Evolutionary conservation across 805 yeast genomes (phyloP).

Genomic region (Yarrowia sp.): DNA sequence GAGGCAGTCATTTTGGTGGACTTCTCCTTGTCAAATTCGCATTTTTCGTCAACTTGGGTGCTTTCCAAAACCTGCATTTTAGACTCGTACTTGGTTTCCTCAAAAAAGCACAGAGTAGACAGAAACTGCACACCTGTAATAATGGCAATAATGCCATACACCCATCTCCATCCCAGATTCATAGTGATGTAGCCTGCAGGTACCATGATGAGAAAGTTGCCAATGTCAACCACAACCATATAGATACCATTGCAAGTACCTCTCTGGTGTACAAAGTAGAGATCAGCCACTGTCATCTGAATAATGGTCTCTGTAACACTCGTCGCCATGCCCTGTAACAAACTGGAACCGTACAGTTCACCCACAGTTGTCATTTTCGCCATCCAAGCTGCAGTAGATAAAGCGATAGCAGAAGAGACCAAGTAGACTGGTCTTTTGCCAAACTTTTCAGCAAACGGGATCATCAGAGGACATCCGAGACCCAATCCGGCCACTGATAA

Average conservation of each 20-base stretch:
- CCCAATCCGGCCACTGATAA: slow-evolving; percentile 27
- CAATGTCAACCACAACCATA: slow-evolving; percentile 32
- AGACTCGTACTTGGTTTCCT: slow-evolving; percentile 30
- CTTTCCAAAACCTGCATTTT: neutral
- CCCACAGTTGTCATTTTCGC: slow-evolving; percentile 27
- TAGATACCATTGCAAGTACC: slow-evolving; percentile 33
- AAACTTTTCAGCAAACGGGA: slow-evolving; percentile 28
- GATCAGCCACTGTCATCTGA: slow-evolving; percentile 32
- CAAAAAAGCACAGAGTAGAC: slow-evolving; percentile 29
- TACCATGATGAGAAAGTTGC: slow-evolving; percentile 32
- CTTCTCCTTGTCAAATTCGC: neutral
- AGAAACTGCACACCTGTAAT: slow-evolving; percentile 29
- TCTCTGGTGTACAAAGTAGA: slow-evolving; percentile 34
- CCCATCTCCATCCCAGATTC: slow-evolving; percentile 35
- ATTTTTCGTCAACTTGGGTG: neutral
- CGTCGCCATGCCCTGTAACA: slow-evolving; percentile 18
- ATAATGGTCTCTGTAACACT: slow-evolving; percentile 29
- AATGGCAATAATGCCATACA: slow-evolving; percentile 32
- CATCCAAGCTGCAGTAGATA: slow-evolving; percentile 24
- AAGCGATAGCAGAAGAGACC: neutral
- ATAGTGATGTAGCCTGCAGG: slow-evolving; percentile 33
- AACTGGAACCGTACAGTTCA: slow-evolving; percentile 21
- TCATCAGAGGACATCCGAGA: slow-evolving; percentile 27
- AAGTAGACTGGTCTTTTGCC: slow-evolving; percentile 30
- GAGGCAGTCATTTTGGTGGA: neutral